Evolutionary conservation across 2,329 filamentous ascomycete species (phyloP).

Genomic region (Cladosporium sp.): DNA sequence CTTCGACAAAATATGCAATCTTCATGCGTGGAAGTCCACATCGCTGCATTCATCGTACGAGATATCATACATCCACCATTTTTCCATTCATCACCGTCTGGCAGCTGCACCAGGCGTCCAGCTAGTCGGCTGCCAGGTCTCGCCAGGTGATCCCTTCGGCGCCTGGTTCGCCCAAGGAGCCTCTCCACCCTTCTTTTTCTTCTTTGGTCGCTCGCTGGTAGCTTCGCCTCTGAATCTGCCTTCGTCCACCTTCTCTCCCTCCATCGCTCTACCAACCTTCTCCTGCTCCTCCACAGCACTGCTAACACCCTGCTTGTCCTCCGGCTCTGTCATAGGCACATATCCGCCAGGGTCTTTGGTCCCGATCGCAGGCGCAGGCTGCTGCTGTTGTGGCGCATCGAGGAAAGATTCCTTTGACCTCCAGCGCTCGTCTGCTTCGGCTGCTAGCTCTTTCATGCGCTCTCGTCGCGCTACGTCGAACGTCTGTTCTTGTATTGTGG

Average conservation of each 20-base stretch:
- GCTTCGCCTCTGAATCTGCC: conserved; percentile 26
- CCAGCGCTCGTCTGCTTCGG: conserved; percentile 59
- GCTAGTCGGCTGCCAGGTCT: conserved; percentile 45
- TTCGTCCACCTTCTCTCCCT: conserved; percentile 29
- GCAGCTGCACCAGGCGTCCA: conserved; percentile 42
- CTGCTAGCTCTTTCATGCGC: conserved; percentile 57
- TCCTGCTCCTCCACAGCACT: conserved; percentile 30
- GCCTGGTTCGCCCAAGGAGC: conserved; percentile 38
- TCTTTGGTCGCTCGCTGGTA: conserved; percentile 18
- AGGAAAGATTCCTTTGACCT: conserved; percentile 55
- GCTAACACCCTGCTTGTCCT: conserved; percentile 27
- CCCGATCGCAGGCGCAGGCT: conserved; percentile 43
- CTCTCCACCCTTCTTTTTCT: conserved; percentile 12
- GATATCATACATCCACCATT: conserved; percentile 3
- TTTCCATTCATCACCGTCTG: conserved; percentile 25
- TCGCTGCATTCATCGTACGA: background rate
- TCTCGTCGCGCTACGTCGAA: conserved; percentile 53
- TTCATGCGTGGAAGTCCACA: background rate
- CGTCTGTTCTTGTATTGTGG: conserved; percentile 56
- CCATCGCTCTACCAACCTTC: conserved; percentile 28
- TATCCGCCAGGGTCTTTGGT: conserved; percentile 40
- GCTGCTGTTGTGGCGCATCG: conserved; percentile 50
- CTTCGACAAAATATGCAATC: too few species aligned
- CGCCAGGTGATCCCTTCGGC: conserved; percentile 35
- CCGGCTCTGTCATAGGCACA: conserved; percentile 30